Evolutionary conservation across 331 rosid genomes (phyloP).

Genomic region (Quercus tomentella): DNA sequence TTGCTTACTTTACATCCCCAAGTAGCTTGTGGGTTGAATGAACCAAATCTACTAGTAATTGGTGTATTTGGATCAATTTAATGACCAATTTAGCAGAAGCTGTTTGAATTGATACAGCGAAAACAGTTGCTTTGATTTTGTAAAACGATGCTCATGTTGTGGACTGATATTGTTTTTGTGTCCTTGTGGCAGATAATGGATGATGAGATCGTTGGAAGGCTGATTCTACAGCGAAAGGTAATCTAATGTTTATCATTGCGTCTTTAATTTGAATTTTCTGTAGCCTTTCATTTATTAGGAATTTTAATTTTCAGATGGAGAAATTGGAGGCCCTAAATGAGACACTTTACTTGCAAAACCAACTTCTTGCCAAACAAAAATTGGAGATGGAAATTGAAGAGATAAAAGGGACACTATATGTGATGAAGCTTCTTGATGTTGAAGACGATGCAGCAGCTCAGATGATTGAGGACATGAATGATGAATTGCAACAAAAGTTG

Average conservation of each 20-base stretch:
- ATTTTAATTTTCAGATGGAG: slow-evolving; percentile 55
- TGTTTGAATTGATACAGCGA: background rate
- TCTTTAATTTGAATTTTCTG: slow-evolving; percentile 2
- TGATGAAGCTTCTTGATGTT: slow-evolving; percentile 89
- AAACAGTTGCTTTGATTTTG: slow-evolving; percentile 7
- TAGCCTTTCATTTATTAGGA: slow-evolving; percentile 8
- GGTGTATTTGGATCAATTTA: background rate
- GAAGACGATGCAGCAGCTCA: slow-evolving; percentile 75
- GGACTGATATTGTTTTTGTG: slow-evolving; percentile 29
- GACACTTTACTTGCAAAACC: slow-evolving; percentile 74
- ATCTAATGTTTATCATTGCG: slow-evolving; percentile 1
- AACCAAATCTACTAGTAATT: background rate
- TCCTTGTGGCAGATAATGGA: slow-evolving; percentile 56
- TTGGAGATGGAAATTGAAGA: slow-evolving; percentile 90
- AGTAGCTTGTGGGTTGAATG: background rate
- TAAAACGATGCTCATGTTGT: background rate
- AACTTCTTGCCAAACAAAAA: slow-evolving; percentile 82
- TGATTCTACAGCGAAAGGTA: slow-evolving; percentile 89
- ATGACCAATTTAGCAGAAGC: background rate
- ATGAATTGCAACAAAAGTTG: slow-evolving; percentile 47
- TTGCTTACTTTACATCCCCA: background rate
- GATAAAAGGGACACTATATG: slow-evolving; percentile 78
- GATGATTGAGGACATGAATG: slow-evolving; percentile 68
- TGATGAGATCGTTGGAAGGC: slow-evolving; percentile 65
- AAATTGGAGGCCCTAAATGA: slow-evolving; percentile 71